Evolutionary conservation across 345 rosid species (phyloP).

Genomic region (Citrus glauca): DNA sequence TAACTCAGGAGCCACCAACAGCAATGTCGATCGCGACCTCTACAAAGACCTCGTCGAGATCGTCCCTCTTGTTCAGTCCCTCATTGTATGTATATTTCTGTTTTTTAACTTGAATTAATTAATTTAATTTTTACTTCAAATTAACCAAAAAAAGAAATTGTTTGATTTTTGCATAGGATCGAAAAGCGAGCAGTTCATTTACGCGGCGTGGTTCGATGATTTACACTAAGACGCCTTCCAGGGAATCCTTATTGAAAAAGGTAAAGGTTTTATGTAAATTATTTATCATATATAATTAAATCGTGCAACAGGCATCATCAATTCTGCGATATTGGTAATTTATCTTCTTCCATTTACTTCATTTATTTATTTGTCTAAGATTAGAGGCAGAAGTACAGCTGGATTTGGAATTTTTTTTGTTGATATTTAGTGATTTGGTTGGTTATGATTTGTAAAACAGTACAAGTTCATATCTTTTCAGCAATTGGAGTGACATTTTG

Average conservation of each 20-base stretch:
- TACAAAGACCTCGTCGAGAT: conserved; percentile 85
- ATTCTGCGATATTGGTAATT: neutral
- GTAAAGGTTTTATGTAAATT: conserved; percentile 25
- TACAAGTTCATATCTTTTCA: neutral
- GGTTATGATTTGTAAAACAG: neutral
- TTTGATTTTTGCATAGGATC: conserved; percentile 43
- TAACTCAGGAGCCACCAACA: conserved; percentile 22
- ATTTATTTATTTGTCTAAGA: neutral
- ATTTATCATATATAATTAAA: neutral
- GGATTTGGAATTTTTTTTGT: neutral
- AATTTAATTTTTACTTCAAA: neutral
- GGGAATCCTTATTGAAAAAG: conserved; percentile 56
- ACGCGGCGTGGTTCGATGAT: conserved; percentile 78
- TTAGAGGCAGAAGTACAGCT: neutral
- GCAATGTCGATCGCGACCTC: conserved; percentile 67
- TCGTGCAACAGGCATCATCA: neutral
- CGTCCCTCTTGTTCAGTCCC: conserved; percentile 87
- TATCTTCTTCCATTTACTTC: neutral
- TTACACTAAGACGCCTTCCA: conserved; percentile 96
- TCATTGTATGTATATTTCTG: conserved; percentile 45
- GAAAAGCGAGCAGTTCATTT: conserved; percentile 73
- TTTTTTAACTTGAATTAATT: too few relatives aligned
- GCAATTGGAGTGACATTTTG: neutral
- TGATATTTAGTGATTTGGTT: neutral
- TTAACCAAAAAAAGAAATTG: neutral